phyloP scores from a whole-genome alignment of 768 basidiomycete genomes.

The Macrolepiota albuminosa region DNA sequence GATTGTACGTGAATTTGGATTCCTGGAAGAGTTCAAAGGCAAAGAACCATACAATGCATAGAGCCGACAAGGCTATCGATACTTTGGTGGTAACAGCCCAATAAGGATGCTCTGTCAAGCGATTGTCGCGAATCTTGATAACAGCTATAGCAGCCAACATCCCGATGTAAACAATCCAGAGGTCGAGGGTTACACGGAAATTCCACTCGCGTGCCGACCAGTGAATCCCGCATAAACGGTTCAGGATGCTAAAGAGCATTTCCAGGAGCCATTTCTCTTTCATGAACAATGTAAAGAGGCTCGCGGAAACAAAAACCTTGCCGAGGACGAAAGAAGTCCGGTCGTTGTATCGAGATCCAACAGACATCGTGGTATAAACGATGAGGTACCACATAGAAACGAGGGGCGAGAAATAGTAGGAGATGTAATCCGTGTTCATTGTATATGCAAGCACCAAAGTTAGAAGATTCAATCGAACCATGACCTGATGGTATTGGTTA shows the following conservation, averaged over 20 bases:
- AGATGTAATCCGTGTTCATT: constrained; percentile 90
- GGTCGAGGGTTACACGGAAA: constrained; percentile 85
- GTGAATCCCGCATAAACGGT: constrained; percentile 62
- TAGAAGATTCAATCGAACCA: constrained; percentile 80
- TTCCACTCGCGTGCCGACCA: constrained; percentile 88
- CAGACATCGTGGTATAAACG: constrained; percentile 74
- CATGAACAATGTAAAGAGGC: constrained; percentile 62
- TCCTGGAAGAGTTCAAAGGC: constrained; percentile 72
- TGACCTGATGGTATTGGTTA: constrained; percentile 37
- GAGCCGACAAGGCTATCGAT: constrained; percentile 43
- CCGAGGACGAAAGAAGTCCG: constrained; percentile 56
- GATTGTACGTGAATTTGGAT: constrained; percentile 83
- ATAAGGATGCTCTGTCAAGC: constrained; percentile 60
- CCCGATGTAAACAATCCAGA: constrained; percentile 85
- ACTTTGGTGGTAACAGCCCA: constrained; percentile 56
- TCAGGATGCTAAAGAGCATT: constrained; percentile 56
- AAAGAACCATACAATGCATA: constrained; percentile 73
- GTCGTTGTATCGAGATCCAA: constrained; percentile 72
- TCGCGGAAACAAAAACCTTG: constrained; percentile 69
- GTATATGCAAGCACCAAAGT: constrained; percentile 80
- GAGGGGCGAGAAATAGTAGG: constrained; percentile 87
- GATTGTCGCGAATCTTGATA: constrained; percentile 72
- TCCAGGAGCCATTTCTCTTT: constrained; percentile 58
- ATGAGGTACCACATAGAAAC: constrained; percentile 89
- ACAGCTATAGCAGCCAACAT: constrained; percentile 73